Base-by-base conservation (phyloP, 23 red algal genomes). In the Cyanidioschyzon merolae region DNA sequence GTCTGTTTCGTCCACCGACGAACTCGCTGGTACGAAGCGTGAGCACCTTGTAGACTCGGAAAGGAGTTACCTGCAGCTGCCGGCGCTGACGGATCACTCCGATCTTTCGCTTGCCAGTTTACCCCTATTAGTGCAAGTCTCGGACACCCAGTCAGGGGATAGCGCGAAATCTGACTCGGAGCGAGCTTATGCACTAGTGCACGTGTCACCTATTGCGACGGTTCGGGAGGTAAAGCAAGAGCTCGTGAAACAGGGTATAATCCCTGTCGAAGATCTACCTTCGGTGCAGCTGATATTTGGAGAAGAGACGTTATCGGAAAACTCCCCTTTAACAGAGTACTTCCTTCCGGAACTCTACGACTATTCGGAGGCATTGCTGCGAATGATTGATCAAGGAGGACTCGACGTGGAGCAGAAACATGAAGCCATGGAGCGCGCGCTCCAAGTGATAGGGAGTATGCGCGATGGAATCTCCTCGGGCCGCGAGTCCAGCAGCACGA, bases 351-450 rank as follows among this genome's bases (percentile, higher is more conserved):
- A 81, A 35, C 25, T 81, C 38, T 81, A 81, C 38, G 78, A 81
- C 39, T 50, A 63, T 31, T 40, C 78, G 38, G 78, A 81, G 78
- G 38, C 78, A 34, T 59, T 81, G 24, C 41, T 81, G 38, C 40
- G 78, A 16, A 81, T 81, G 78, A 40, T 81, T 25, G 78, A 81
- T 25, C 68, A 71, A 24, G 78, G 78, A 40, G 78, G 78, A 37
- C 38, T 81, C 2, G 41, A 81, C 50, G 1, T n/a, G n/a, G 36
- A 40, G 68, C 39, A 34, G n/a, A 81, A 59, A 57, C 41, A 39
- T 15, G 41, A 81, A 40, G 78, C 78, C 0, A 21, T 81, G 2
- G 78, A 81, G 29, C 40, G 78, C 18, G 68, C 50, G 39, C 35
- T 39, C 16, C 40, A 40, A n/a, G 78, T 81, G 25, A 39, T 81